Evolutionary conservation across 2,329 filamentous ascomycete species (phyloP), one percentile per base, ranked within the genome.

Genomic region (Teratosphaeria epicoccoides): DNA sequence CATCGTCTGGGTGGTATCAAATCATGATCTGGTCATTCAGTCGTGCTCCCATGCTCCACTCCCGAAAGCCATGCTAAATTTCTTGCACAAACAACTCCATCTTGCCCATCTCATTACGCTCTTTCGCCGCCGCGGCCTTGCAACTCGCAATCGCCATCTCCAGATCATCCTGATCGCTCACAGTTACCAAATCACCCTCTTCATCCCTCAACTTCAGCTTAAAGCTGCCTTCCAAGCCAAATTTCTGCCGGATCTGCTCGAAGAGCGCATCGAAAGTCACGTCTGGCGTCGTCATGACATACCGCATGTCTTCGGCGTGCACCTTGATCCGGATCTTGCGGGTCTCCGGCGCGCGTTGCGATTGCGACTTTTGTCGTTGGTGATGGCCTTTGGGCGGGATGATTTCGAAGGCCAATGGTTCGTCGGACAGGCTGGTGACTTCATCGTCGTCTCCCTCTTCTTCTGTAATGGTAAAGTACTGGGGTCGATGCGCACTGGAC

Each of bases 131-230:
- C 14, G 57, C 59, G 17, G 47, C 72, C 47, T 79, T 78, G 6
- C 84, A 83, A 46, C 75, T 79, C 67, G 80, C 78, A 50, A 97
- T 77, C 24, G 88, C 83, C 82, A 96, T 87, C 48, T 97, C 90
- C 56, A 96, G 71, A 72, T 98, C 93, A 64, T 98, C 93, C 69
- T 96, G 88, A 68, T 98, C 93, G 25, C 86, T 89, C 81, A 98
- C 85, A 26, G 91, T 96, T 64, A 98, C 94, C 86, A 96, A 91
- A 64, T 97, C 91, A 2, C 85, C 86, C 59, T 88, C 85, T 60
- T 97, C 93, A 57, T 94, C 88, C 63, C 79, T 81, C 61, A 90
- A 81, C 75, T 93, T 93, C 70, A 96, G 84, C 76, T 90, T 94
- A 73, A 96, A 91, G 52, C 81, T 55, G 81, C 55, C 79, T 75